phyloP scores from a whole-genome alignment of 345 rosid genomes.

The Heritiera littoralis region DNA sequence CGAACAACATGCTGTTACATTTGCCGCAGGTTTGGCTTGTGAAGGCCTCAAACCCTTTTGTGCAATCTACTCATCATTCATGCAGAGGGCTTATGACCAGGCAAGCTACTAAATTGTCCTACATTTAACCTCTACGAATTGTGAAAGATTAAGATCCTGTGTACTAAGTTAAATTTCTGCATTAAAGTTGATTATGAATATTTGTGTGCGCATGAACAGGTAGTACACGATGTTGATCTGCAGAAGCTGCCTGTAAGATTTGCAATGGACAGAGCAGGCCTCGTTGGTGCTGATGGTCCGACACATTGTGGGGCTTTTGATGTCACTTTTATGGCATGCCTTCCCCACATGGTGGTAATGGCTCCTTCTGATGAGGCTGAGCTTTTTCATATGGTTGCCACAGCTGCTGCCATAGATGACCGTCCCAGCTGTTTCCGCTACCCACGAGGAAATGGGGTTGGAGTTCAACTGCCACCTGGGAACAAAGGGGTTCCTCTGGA shows the following conservation, averaged over 20 bases:
- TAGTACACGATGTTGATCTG: slow-evolving; percentile 94
- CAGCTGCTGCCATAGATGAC: slow-evolving; percentile 87
- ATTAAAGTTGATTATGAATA: slow-evolving; percentile 3
- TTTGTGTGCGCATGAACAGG: slow-evolving; percentile 45
- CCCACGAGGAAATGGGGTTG: slow-evolving; percentile 92
- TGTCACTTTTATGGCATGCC: slow-evolving; percentile 97
- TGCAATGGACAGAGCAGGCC: slow-evolving; percentile 97
- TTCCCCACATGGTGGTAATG: slow-evolving; percentile 99
- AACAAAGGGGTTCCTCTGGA: slow-evolving; percentile 86
- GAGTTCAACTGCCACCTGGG: slow-evolving; percentile 69
- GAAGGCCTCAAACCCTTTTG: slow-evolving; percentile 97
- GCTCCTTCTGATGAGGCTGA: slow-evolving; percentile 99
- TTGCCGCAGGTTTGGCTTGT: slow-evolving; percentile 97
- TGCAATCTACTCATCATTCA: slow-evolving; percentile 88
- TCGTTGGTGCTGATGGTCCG: slow-evolving; percentile 99
- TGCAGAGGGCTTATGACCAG: slow-evolving; percentile 99
- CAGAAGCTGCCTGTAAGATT: slow-evolving; percentile 96
- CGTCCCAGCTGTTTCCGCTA: slow-evolving; percentile 97
- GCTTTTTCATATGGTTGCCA: slow-evolving; percentile 96
- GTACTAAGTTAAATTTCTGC: neutral
- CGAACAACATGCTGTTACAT: slow-evolving; percentile 97
- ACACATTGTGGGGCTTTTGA: slow-evolving; percentile 97
- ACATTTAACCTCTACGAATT: neutral
- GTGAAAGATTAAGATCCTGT: neutral
- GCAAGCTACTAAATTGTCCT: slow-evolving; percentile 39